Evolutionary conservation across 2,329 filamentous ascomycete genomes (phyloP).

Genomic region (Capronia americana): DNA sequence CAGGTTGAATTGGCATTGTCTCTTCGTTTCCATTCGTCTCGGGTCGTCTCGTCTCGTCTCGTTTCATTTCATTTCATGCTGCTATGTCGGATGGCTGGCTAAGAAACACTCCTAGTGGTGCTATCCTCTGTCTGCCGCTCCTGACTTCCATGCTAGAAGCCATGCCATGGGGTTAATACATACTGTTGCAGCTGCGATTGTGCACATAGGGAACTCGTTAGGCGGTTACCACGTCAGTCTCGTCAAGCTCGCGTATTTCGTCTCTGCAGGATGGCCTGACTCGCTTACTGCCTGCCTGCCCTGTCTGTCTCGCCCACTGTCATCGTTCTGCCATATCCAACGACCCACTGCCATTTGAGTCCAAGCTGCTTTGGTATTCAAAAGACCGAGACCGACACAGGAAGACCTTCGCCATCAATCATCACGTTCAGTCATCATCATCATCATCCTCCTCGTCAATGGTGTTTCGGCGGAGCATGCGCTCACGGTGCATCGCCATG

Average conservation of each 20-base stretch:
- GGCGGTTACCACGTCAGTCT: neutral
- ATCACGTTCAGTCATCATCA: neutral
- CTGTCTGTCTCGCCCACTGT: neutral
- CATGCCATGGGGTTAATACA: neutral
- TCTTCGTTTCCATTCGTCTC: neutral
- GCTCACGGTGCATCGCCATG: neutral
- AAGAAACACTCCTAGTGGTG: neutral
- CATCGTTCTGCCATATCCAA: neutral
- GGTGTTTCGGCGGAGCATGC: conserved; percentile 1
- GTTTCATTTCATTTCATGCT: neutral
- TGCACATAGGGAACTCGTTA: neutral
- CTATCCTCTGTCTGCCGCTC: no score
- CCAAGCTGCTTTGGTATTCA: neutral
- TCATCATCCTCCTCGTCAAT: conserved; percentile 2
- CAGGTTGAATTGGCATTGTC: neutral
- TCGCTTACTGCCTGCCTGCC: no score
- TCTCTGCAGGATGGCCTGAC: neutral
- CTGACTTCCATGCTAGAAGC: neutral
- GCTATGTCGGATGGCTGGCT: neutral
- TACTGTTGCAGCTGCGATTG: neutral
- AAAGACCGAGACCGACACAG: neutral
- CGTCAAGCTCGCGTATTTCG: neutral
- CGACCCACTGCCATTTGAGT: neutral
- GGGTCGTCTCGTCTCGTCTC: neutral
- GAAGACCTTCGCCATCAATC: neutral